Percentiles rank a stretch among this genome's conserved stretches.
Conservation (phyloP, 2,329 filamentous ascomycete species). For the Neospermospora avenae region DNA sequence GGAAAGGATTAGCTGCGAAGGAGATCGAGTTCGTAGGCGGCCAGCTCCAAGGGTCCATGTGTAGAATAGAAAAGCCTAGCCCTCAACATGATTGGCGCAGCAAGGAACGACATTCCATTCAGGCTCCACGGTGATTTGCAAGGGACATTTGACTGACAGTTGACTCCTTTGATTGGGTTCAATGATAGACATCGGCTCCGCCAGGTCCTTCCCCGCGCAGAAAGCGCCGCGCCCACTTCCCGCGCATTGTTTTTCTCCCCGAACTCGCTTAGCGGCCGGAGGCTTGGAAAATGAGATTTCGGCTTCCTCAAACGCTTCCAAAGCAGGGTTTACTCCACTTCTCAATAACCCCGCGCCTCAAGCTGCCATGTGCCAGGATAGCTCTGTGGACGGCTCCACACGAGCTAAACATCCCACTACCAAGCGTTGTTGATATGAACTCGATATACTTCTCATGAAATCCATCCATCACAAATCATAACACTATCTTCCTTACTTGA, state of each 20-base stretch:
- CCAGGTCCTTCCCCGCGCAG: too few species aligned
- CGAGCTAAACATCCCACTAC: background rate
- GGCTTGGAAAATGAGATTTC: background rate
- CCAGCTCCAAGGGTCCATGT: too few species aligned
- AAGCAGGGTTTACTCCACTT: background rate
- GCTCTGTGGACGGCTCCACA: background rate
- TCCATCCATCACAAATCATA: background rate
- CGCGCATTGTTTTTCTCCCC: background rate
- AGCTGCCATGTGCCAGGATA: background rate
- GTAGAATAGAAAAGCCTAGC: too few species aligned
- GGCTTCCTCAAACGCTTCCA: background rate
- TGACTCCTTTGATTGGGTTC: too few species aligned
- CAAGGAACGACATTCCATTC: too few species aligned
- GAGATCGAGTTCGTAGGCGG: too few species aligned
- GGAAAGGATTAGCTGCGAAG: too few species aligned
- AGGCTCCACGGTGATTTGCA: too few species aligned
- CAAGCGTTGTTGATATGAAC: background rate
- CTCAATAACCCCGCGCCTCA: background rate
- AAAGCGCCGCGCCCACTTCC: background rate
- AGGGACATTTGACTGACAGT: too few species aligned
- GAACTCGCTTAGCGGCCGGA: background rate
- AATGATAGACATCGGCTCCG: too few species aligned
- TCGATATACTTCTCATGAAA: background rate
- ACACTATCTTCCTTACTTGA: too few species aligned
- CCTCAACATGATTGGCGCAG: too few species aligned